A percentile compares a stretch with the other conserved stretches of the same genome.
Evolutionary conservation across 2,329 filamentous ascomycete species (phyloP).

Genomic region (Didymella arachidicola): DNA sequence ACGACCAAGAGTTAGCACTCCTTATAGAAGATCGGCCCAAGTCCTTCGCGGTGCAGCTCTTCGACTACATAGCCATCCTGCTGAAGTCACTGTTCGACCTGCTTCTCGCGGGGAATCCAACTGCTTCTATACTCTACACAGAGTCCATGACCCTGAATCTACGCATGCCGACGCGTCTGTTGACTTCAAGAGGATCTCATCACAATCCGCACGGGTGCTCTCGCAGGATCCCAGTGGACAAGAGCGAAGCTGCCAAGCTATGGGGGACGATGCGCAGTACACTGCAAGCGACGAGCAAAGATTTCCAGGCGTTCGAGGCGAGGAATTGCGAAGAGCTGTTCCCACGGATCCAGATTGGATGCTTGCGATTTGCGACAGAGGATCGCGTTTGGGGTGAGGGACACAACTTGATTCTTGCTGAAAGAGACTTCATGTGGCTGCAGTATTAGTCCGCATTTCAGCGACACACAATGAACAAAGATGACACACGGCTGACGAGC

Average conservation of each 20-base stretch:
- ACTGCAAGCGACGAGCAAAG: constrained; percentile 36
- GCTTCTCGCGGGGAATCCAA: constrained; percentile 28
- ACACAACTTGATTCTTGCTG: constrained; percentile 41
- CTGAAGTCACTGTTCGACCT: constrained; percentile 40
- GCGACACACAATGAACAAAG: neutral
- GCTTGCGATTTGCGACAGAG: constrained; percentile 38
- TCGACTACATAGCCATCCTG: constrained; percentile 44
- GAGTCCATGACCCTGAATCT: constrained; percentile 41
- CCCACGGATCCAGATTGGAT: constrained; percentile 41
- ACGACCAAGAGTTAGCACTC: constrained; percentile 36
- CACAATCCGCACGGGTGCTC: constrained; percentile 25
- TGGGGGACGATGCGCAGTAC: constrained; percentile 39
- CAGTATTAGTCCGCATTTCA: constrained; percentile 24
- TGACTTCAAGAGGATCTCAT: constrained; percentile 18
- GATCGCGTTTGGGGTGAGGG: constrained; percentile 40
- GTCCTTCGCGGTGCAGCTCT: constrained; percentile 41
- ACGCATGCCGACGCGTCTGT: constrained; percentile 38
- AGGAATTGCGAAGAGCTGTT: constrained; percentile 34
- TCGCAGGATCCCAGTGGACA: constrained; percentile 32
- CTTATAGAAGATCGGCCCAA: constrained; percentile 37
- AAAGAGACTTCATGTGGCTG: constrained; percentile 43
- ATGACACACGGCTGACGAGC: neutral
- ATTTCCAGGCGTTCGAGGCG: constrained; percentile 38
- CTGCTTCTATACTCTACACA: constrained; percentile 36
- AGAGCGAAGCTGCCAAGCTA: constrained; percentile 30